phyloP scores from a whole-genome alignment of 2,329 filamentous ascomycete species.

The Neonectria coccinea region DNA sequence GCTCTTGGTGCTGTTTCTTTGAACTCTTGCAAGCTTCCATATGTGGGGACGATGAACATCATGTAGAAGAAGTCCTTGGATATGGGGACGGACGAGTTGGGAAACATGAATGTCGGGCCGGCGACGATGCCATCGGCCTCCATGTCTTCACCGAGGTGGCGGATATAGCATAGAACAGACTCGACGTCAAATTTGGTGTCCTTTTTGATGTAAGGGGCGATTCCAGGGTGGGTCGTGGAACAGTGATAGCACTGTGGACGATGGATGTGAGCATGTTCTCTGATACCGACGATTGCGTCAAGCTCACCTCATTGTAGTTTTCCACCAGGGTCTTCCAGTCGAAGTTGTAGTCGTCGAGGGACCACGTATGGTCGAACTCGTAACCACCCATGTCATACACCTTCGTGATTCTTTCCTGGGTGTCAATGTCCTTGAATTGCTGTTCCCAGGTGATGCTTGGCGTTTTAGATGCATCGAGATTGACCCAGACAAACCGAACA shows the following conservation, averaged over 20 bases:
- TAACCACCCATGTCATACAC: constrained; percentile 23
- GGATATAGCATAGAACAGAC: constrained; percentile 8
- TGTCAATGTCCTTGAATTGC: constrained; percentile 18
- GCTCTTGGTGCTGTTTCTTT: background rate
- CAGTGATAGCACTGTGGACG: constrained; percentile 18
- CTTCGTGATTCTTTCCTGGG: constrained; percentile 14
- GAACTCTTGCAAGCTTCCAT: background rate
- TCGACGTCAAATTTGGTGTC: constrained; percentile 21
- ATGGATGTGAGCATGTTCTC: background rate
- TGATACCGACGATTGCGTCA: background rate
- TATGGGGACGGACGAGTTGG: constrained; percentile 19
- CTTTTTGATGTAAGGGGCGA: constrained; percentile 16
- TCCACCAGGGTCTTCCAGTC: constrained; percentile 25
- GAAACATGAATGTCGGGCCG: constrained; percentile 24
- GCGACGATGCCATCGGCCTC: constrained; percentile 12
- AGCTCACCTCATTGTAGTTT: constrained; percentile 25
- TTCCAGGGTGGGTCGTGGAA: constrained; percentile 18
- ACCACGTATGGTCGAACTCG: constrained; percentile 23
- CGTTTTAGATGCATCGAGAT: constrained; percentile 19
- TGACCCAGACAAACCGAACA: constrained; percentile 18
- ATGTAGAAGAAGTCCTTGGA: constrained; percentile 26
- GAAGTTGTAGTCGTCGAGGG: constrained; percentile 17
- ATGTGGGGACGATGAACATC: constrained; percentile 23
- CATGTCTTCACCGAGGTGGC: constrained; percentile 19
- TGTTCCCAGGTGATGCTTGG: constrained; percentile 19